Evolutionary conservation across 345 rosid genomes (phyloP).

Genomic region (Laguncularia racemosa): DNA sequence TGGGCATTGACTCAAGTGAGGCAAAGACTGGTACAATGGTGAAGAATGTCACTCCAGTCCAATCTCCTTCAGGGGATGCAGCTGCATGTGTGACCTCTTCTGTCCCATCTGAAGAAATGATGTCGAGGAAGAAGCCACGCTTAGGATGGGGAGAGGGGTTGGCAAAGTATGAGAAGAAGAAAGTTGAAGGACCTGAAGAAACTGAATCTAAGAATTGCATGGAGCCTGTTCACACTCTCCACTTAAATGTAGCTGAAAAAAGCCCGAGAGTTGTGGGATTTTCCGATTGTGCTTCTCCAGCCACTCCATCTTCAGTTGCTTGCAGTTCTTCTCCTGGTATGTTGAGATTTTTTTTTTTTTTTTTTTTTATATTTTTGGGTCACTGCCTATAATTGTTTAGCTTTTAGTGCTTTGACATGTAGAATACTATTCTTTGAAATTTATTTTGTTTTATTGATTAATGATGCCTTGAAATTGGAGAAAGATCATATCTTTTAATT

Average conservation of each 20-base stretch:
- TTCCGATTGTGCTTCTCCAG: conserved; percentile 74
- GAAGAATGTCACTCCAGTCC: conserved; percentile 35
- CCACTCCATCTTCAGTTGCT: conserved; percentile 91
- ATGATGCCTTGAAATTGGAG: too few species aligned
- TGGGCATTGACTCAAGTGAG: conserved; percentile 58
- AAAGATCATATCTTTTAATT: too few species aligned
- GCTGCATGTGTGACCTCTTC: conserved; percentile 43
- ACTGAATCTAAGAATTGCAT: conserved; percentile 34
- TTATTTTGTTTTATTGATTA: neutral
- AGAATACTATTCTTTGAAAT: too few species aligned
- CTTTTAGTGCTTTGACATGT: too few species aligned
- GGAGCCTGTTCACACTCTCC: conserved; percentile 38
- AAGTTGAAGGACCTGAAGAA: conserved; percentile 62
- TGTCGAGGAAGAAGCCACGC: conserved; percentile 81
- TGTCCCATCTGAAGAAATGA: conserved; percentile 43
- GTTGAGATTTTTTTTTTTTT: neutral
- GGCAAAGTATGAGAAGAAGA: conserved; percentile 91
- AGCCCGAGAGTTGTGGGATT: conserved; percentile 48
- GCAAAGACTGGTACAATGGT: conserved; percentile 39
- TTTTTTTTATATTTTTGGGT: too few species aligned
- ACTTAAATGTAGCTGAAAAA: conserved; percentile 44
- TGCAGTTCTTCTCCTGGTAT: conserved; percentile 88
- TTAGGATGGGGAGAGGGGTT: conserved; percentile 98
- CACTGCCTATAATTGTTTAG: too few species aligned
- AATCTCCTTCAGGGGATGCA: conserved; percentile 64